Evolutionary conservation across 441 rosid species (phyloP).

Genomic region (Cnidoscolus chayamansa): DNA sequence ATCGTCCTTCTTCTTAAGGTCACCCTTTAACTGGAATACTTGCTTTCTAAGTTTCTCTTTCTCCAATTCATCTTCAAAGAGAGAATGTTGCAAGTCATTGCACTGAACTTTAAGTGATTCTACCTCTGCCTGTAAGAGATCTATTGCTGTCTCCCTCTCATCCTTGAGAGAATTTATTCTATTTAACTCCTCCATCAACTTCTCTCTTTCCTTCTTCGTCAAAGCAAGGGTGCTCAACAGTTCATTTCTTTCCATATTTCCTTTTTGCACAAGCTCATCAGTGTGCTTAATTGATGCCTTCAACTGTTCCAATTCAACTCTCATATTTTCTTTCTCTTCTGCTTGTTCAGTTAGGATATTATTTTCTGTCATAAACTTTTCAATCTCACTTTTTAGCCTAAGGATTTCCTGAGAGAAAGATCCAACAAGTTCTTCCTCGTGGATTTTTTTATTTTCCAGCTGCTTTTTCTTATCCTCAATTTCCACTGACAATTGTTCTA

Average conservation of each 20-base stretch:
- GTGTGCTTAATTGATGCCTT: slow-evolving; percentile 37
- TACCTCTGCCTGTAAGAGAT: slow-evolving; percentile 44
- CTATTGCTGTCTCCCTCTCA: slow-evolving; percentile 47
- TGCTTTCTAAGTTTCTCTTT: slow-evolving; percentile 67
- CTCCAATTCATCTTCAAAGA: slow-evolving; percentile 48
- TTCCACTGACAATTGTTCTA: slow-evolving; percentile 42
- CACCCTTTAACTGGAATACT: slow-evolving; percentile 46
- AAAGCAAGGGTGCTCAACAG: slow-evolving; percentile 37
- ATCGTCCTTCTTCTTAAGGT: slow-evolving; percentile 70
- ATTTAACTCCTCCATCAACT: slow-evolving; percentile 42
- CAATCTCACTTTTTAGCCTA: slow-evolving; percentile 50
- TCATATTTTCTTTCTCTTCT: slow-evolving; percentile 38
- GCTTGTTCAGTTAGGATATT: slow-evolving; percentile 37
- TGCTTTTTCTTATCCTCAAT: slow-evolving; percentile 46
- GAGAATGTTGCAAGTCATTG: slow-evolving; percentile 42
- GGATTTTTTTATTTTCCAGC: slow-evolving; percentile 51
- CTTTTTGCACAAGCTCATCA: slow-evolving; percentile 41
- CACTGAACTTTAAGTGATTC: slow-evolving; percentile 36
- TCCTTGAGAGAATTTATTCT: slow-evolving; percentile 39
- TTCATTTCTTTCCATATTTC: slow-evolving; percentile 41
- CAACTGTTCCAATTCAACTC: slow-evolving; percentile 43
- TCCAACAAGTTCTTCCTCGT: slow-evolving; percentile 45
- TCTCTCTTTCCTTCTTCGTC: slow-evolving; percentile 51
- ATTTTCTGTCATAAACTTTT: slow-evolving; percentile 41
- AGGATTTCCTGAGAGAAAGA: slow-evolving; percentile 37